Conservation (phyloP, 2,329 filamentous ascomycete species). For the Gyromitra esculenta region DNA sequence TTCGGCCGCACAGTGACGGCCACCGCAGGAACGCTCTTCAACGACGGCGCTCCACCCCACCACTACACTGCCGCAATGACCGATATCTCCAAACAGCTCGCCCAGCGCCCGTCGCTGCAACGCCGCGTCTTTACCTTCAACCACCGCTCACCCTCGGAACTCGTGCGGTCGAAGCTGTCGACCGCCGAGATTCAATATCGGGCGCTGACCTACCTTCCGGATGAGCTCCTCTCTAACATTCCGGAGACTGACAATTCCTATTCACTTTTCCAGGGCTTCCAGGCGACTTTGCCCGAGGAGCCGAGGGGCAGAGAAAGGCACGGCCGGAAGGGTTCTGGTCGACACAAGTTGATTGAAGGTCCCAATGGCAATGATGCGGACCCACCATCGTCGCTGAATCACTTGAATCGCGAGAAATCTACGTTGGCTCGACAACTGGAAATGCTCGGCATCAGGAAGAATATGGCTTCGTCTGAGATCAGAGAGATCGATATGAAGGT, state of each 20-base stretch:
- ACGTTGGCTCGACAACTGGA: constrained; percentile 85
- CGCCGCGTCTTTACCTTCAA: constrained; percentile 91
- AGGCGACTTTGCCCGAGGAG: constrained; percentile 81
- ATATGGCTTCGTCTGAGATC: constrained; percentile 97
- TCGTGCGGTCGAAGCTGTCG: constrained; percentile 90
- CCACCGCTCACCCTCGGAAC: constrained; percentile 88
- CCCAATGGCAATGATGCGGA: constrained; percentile 50
- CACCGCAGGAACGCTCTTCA: constrained; percentile 82
- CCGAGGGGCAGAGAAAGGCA: constrained; percentile 72
- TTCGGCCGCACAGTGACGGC: constrained; percentile 95
- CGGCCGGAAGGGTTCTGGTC: constrained; percentile 63
- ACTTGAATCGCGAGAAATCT: constrained; percentile 81
- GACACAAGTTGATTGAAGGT: constrained; percentile 53
- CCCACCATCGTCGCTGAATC: constrained; percentile 65
- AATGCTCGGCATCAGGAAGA: constrained; percentile 91
- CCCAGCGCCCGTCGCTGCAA: constrained; percentile 80
- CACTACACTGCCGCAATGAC: constrained; percentile 89
- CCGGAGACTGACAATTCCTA: constrained; percentile 86
- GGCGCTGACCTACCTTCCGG: constrained; percentile 84
- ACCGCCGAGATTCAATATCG: constrained; percentile 93
- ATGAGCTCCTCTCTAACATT: constrained; percentile 88
- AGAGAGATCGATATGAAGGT: constrained; percentile 97
- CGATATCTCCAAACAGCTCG: constrained; percentile 86
- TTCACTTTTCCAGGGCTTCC: constrained; percentile 95
- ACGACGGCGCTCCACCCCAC: constrained; percentile 66